These are phyloP conservation scores for Protea cynaroides DNA, from an alignment of 164 flowering plant species.

Conservation along the genomic window DNA sequence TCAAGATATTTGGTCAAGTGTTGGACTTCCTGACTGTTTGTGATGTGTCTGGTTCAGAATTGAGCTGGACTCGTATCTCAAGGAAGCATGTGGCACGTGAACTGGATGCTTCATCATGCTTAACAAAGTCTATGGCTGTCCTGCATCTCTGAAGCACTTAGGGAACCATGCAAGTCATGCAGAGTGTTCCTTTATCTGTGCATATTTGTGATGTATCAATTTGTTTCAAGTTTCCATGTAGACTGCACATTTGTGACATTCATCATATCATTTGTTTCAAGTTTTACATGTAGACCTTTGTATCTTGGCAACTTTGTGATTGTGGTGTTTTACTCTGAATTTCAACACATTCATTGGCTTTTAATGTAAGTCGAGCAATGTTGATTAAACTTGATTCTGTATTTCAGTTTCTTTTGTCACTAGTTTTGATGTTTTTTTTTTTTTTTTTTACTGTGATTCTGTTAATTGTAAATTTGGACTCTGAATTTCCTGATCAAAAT, in stretches of 20 bases:
- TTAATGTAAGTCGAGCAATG: slow-evolving; percentile 4
- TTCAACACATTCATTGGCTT: neutral
- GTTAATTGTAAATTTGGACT: too few relatives aligned
- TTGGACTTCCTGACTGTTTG: slow-evolving; percentile 78
- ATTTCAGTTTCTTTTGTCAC: neutral
- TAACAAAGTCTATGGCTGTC: slow-evolving; percentile 75
- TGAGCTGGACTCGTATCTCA: slow-evolving; percentile 68
- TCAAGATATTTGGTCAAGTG: slow-evolving; percentile 93
- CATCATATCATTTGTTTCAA: slow-evolving; percentile 1
- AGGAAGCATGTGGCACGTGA: slow-evolving; percentile 71
- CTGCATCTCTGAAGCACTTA: slow-evolving; percentile 35
- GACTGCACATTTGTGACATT: neutral
- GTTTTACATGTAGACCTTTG: slow-evolving; percentile 12
- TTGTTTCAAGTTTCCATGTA: slow-evolving; percentile 8
- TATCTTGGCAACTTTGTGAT: slow-evolving; percentile 2
- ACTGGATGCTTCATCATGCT: slow-evolving; percentile 79
- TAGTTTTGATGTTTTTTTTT: neutral
- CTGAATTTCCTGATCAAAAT: too few relatives aligned
- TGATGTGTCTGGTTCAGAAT: slow-evolving; percentile 38
- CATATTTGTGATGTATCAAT: neutral
- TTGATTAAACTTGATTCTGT: neutral
- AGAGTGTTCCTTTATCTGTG: neutral
- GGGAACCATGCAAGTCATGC: neutral
- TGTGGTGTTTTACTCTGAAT: slow-evolving; percentile 1
- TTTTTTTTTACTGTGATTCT: neutral